Percentiles rank a stretch among this genome's conserved stretches.
Conservation (phyloP, 768 basidiomycete species). For the Serpula lacrymans region DNA sequence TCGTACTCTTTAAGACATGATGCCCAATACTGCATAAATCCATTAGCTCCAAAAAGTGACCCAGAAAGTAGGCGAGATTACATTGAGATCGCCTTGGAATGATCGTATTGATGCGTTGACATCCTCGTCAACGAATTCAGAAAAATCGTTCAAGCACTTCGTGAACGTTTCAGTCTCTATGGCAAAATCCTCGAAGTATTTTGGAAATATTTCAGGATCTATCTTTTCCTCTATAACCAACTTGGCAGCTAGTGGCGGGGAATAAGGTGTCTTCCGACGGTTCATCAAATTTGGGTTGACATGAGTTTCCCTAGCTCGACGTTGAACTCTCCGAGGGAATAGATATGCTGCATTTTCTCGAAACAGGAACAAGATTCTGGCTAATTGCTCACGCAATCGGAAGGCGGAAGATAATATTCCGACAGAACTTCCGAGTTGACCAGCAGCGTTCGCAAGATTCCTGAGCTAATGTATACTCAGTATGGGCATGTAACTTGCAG, state of each 20-base stretch:
- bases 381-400: constrained; percentile 37
- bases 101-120: constrained; percentile 37
- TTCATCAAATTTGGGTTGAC: constrained; percentile 21
- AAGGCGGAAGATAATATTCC: constrained; percentile 43
- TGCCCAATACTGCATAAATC: constrained; percentile 36
- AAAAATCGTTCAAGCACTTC: constrained; percentile 42
- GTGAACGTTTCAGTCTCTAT: constrained; percentile 38
- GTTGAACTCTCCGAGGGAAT: constrained; percentile 37
- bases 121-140: constrained; percentile 41
- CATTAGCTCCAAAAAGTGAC: neutral
- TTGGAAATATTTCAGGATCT: constrained; percentile 39
- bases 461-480: constrained; percentile 27
- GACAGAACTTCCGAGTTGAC: constrained; percentile 43
- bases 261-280: constrained; percentile 11
- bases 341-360: constrained; percentile 44
- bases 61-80: constrained; percentile 6
- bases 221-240: constrained; percentile 30
- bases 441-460: constrained; percentile 43
- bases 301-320: constrained; percentile 25
- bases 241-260: constrained; percentile 24
- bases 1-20: constrained; percentile 39
- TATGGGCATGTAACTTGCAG: neutral
- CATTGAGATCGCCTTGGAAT: constrained; percentile 40
- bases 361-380: constrained; percentile 40
- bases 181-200: constrained; percentile 36